Base-by-base conservation (phyloP, 192 early-diverging fungal species). In the Umbelopsis isabellina region DNA sequence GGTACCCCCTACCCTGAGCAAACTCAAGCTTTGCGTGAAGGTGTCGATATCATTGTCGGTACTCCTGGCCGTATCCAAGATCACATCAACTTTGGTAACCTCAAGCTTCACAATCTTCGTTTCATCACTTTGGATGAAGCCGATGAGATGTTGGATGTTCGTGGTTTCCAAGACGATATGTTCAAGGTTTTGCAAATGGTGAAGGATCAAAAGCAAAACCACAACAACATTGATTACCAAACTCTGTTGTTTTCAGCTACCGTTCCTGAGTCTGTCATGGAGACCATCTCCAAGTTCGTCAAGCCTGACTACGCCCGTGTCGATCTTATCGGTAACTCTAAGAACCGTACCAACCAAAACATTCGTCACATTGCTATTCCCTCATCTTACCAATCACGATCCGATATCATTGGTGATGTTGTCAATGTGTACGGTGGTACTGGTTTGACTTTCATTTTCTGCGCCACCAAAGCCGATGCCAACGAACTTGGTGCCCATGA, bases 391-490 rank as follows among this genome's bases (percentile, higher is more conserved):
- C 91, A 93, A 73, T 91, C 92, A 67, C 90, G 95, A 70, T 87
- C 91, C 66, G 95, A 93, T 70, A 91, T 98, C 71, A 88, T 98
- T 45, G 95, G 93, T 20, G 97, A 98, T 79, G 92, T 98, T 50
- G 93, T 97, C 13, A 87, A 93, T 27, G 91, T 94, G 20, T 95
- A 98, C 79, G 97, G 93, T 61, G 85, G 87, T 46, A 83, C 85
- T 49, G 90, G 92, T 4, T 87, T 93, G 69, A 91, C 92, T 0
- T 95, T 98, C 61, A 93, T 98, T 69, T 98, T 98, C 79, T 94
- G 92, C 33, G 94, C 97, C 78, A 98, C 94, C 66, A 98, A 97
- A 82, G 87, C 86, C 72, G 94, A 90, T 84, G 94, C 91, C 21
- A 92, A 91, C 76, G 92, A 94, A 72, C 79, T 95, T 27, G 91